Base-by-base conservation (phyloP, 2,329 filamentous ascomycete genomes). In the Stagonosporopsis tanaceti region DNA sequence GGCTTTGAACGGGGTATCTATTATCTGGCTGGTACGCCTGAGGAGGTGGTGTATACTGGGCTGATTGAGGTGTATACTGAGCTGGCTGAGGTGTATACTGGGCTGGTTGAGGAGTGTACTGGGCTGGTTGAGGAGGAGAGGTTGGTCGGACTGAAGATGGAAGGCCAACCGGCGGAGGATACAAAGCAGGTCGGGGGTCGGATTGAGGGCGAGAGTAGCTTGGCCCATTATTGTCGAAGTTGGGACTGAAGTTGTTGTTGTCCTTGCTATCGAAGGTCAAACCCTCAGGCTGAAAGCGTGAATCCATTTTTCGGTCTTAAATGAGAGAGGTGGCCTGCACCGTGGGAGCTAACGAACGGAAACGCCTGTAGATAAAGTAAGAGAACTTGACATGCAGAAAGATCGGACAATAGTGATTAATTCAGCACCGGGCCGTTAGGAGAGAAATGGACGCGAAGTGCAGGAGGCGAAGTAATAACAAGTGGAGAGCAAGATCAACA, bases 261-360 rank as follows among this genome's bases (percentile, higher is more conserved):
- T 61, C 60, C 44, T 57, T 66, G 60, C 55, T 67, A 39, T 67
- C 68, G 57, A 69, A 69, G 37, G 67, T 65, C 52, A 69, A 48
- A 30, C 66, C 63, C 52, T 68, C 61, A 34, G 67, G 66, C 51
- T 71, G 67, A 47, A 66, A 73, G 50, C 65, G 66, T 58, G 65
- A 65, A 52, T 74, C 70, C 71, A 74, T 74, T 48, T 52, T 52
- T 62, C 59, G 63, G 32, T 42, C 30, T 32, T 32, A 60, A 25
- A 50, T 57, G 53, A 61, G 60, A 58, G 69, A 56, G 70, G 69
- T 73, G 71, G 47, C 70, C 70, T 71, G 71, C 70, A 74, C 71
- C 67, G 60, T 59, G 42, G 62, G 54, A 57, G 39, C 28, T 59
- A 64, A 63, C 34, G 46, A 67, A 63, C 34, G 62, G 61, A 53